These are phyloP conservation scores for Mycena rosella DNA, from an alignment of 768 basidiomycete genomes.

Conservation along the genomic window DNA sequence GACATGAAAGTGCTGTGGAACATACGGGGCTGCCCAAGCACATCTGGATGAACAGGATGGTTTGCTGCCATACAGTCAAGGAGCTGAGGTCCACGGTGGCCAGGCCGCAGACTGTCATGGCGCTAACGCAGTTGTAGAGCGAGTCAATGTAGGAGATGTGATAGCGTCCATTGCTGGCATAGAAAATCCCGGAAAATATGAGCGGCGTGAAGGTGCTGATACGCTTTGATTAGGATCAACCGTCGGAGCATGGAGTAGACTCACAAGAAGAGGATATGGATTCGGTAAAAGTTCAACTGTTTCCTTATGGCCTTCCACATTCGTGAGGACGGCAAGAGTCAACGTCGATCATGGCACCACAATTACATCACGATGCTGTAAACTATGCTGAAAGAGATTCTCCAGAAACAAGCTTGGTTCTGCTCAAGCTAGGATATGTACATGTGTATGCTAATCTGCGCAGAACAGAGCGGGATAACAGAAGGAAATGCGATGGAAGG, in stretches of 20 bases:
- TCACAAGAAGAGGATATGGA: conserved; percentile 74
- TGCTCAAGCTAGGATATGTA: conserved; percentile 36
- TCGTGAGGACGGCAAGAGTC: neutral
- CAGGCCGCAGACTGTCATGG: conserved; percentile 85
- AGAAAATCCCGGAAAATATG: conserved; percentile 84
- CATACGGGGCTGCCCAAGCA: conserved; percentile 79
- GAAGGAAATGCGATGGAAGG: conserved; percentile 22
- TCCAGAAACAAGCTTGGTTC: conserved; percentile 35
- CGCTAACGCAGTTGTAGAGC: conserved; percentile 82
- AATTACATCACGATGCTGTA: conserved; percentile 10
- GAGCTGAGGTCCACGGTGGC: conserved; percentile 76
- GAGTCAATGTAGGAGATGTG: conserved; percentile 82
- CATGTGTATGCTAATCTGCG: conserved; percentile 34
- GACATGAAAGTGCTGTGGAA: conserved; percentile 33
- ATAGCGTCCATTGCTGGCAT: conserved; percentile 81
- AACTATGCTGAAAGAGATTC: neutral
- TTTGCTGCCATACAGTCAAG: conserved; percentile 79
- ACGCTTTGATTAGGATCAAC: conserved; percentile 25
- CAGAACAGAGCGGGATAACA: conserved; percentile 32
- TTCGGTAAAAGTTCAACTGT: conserved; percentile 76
- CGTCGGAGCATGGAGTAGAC: conserved; percentile 40
- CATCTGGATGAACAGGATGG: conserved; percentile 83
- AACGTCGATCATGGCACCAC: conserved; percentile 15
- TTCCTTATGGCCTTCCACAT: conserved; percentile 52
- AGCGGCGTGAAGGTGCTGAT: conserved; percentile 82